Base-by-base conservation (phyloP, 257 asterid species). In the Cruciata laevipes region DNA sequence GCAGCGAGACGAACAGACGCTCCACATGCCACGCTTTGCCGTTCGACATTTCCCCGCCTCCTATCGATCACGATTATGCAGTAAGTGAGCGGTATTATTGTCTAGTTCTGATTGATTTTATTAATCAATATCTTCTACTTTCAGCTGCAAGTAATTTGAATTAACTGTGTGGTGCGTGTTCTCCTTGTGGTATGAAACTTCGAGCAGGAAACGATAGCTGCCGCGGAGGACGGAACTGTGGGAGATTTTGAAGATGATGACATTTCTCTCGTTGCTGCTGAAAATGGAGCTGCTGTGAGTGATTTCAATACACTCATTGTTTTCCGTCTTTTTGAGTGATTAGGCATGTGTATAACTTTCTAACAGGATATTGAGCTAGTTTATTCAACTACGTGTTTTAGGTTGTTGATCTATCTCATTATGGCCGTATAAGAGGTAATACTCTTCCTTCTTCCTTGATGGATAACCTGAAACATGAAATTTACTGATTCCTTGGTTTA, bases 401-500 rank as follows among this genome's bases (percentile, higher is more conserved):
- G 98, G 97, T 87, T 70, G 92, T 83, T 75, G 95, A 92, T 82
- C 91, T 92, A 76, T 89, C 98, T 40, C 81, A 84, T 71, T 81
- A 81, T 82, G 95, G 97, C 66, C 87, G 98, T 76, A 87, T 92
- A 72, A 86, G 98, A 89, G 98, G 98, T 92, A 83, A 71, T 35
- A 25, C 35, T 65, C 70, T 61, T 70, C 51, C 27, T 49, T 65
- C 61, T 66, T 24, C 18, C 14, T 61, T 70, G 12, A 17, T 18
- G 4, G 60, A 53, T 53, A 3, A 17, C 55, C 21, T 47, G 55
- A 17, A 47, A 53, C 25, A 7, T 18, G 8, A 53, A 27, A 17
- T 21, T 27, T 25, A 40, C 31, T 65, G 21, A 75, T 61, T 68
- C 31, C 68, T 76, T 67, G 62, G 75, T 81, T 71, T 53, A 66